These are phyloP conservation scores for Leccinum insigne DNA, from an alignment of 1,284 basidiomycete species.

Conservation along the genomic window DNA sequence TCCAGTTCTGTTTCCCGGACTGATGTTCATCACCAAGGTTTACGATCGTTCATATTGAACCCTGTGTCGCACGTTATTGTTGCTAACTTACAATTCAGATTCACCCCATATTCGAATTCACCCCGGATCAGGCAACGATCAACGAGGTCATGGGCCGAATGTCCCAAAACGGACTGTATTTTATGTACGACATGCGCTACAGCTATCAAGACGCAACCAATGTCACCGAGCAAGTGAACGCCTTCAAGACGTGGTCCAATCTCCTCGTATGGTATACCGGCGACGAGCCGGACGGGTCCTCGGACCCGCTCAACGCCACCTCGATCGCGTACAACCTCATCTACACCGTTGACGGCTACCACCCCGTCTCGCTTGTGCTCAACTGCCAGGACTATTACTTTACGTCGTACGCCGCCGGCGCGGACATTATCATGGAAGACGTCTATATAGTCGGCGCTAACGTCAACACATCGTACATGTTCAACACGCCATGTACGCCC, in stretches of 20 bases:
- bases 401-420: slow-evolving; percentile 54
- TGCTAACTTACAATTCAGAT: slow-evolving; percentile 38
- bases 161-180: slow-evolving; percentile 67
- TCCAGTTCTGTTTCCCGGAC: not conserved
- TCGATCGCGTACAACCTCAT: slow-evolving; percentile 60
- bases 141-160: slow-evolving; percentile 59
- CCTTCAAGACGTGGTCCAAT: slow-evolving; percentile 64
- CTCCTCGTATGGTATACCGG: slow-evolving; percentile 77
- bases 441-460: slow-evolving; percentile 68
- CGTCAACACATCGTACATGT: slow-evolving; percentile 59
- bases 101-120: slow-evolving; percentile 66
- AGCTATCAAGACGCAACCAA: slow-evolving; percentile 60
- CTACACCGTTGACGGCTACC: slow-evolving; percentile 69
- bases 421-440: slow-evolving; percentile 63
- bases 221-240: slow-evolving; percentile 66
- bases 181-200: slow-evolving; percentile 79
- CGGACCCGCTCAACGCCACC: slow-evolving; percentile 66
- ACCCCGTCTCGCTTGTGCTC: slow-evolving; percentile 75
- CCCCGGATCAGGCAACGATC: slow-evolving; percentile 49
- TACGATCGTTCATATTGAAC: slow-evolving; percentile 29
- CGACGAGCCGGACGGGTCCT: slow-evolving; percentile 74
- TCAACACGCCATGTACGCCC: slow-evolving; percentile 55
- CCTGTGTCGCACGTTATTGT: not conserved
- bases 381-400: slow-evolving; percentile 77
- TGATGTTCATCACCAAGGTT: slow-evolving; percentile 25